phyloP scores from a whole-genome alignment of 192 early-diverging fungal species.

The Funneliformis mosseae region DNA sequence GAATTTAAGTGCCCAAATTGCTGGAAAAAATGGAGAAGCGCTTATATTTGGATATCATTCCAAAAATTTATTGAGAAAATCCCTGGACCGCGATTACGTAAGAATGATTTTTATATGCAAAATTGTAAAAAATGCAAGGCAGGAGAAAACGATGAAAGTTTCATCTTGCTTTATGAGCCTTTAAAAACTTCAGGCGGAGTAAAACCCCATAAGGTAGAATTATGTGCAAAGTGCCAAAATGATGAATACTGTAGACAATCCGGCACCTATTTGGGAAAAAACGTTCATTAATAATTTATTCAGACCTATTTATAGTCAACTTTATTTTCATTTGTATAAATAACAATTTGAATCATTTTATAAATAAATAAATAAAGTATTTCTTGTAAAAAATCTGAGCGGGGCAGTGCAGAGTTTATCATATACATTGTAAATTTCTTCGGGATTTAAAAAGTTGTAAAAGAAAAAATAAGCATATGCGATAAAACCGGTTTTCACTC shows the following conservation, averaged over 20 bases:
- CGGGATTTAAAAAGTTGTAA: too few species aligned
- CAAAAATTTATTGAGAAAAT: slow-evolving; percentile 22
- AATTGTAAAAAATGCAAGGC: slow-evolving; percentile 7
- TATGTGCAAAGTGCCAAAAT: slow-evolving; percentile 12
- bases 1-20: slow-evolving; percentile 11
- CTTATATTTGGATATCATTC: slow-evolving; percentile 35
- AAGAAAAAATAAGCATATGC: too few species aligned
- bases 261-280: neutral
- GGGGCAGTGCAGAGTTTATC: too few species aligned
- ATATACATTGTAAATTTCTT: too few species aligned
- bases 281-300: too few species aligned
- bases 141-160: neutral
- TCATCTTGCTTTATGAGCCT: neutral
- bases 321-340: too few species aligned
- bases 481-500: too few species aligned
- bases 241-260: neutral
- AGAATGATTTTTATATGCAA: slow-evolving; percentile 6
- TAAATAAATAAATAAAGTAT: too few species aligned
- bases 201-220: neutral
- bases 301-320: too few species aligned
- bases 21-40: slow-evolving; percentile 9
- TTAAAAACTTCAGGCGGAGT: neutral
- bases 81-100: neutral
- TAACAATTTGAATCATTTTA: too few species aligned
- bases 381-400: too few species aligned